These are phyloP conservation scores for Austroboletus niveus DNA, from an alignment of 1,284 basidiomycete genomes.

Conservation along the genomic window DNA sequence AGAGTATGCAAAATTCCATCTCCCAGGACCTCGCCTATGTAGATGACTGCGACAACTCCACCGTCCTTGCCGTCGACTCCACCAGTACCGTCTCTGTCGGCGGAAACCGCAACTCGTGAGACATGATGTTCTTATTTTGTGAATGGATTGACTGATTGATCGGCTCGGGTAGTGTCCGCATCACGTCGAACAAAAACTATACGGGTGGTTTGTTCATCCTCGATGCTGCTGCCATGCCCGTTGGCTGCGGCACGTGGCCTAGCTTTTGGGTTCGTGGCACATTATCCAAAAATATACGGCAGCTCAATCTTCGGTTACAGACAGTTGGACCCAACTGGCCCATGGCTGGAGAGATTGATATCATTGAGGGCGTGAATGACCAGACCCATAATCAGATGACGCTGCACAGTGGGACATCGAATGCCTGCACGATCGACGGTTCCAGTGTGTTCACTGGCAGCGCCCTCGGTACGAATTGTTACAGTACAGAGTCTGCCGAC, in stretches of 20 bases:
- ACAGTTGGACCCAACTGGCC: conserved; percentile 71
- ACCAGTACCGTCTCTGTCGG: conserved; percentile 48
- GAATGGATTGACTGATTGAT: conserved; percentile 19
- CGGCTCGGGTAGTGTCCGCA: conserved; percentile 56
- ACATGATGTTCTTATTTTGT: conserved; percentile 10
- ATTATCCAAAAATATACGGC: background rate
- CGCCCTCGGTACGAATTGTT: conserved; percentile 41
- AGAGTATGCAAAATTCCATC: conserved; percentile 44
- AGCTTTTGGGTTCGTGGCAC: conserved; percentile 50
- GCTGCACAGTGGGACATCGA: conserved; percentile 52
- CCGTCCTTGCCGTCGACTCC: conserved; percentile 64
- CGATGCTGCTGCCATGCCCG: conserved; percentile 75
- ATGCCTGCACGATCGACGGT: conserved; percentile 21
- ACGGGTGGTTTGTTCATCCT: conserved; percentile 73
- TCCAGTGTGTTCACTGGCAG: conserved; percentile 28
- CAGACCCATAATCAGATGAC: conserved; percentile 64
- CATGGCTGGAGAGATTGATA: conserved; percentile 64
- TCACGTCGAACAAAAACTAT: conserved; percentile 65
- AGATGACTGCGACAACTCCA: conserved; percentile 47
- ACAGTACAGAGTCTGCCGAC: conserved; percentile 38
- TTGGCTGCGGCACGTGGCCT: conserved; percentile 81
- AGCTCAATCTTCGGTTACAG: conserved; percentile 13
- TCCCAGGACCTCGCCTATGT: conserved; percentile 56
- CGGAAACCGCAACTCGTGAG: conserved; percentile 63
- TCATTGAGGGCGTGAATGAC: conserved; percentile 69